phyloP scores from a whole-genome alignment of 176 grass and related monocot species.

The Hsuehochloa calcarea region DNA sequence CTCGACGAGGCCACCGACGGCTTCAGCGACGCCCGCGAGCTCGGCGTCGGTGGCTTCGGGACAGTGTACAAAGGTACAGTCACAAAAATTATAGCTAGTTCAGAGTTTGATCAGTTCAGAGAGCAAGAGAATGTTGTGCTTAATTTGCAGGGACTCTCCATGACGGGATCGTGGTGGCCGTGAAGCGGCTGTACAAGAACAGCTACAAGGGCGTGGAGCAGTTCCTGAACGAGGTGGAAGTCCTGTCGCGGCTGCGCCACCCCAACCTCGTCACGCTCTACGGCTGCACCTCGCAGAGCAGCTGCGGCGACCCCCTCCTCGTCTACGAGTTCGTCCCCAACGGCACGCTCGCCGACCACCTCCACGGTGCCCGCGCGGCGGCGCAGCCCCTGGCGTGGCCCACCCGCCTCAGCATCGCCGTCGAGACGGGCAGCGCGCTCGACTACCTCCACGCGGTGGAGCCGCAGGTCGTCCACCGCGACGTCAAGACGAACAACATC shows the following conservation, averaged over 20 bases:
- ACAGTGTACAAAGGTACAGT: conserved; percentile 55
- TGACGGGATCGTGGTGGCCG: conserved; percentile 47
- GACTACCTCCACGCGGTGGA: conserved; percentile 47
- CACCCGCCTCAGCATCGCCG: conserved; percentile 31
- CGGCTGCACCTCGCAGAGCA: conserved; percentile 45
- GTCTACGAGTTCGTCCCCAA: conserved; percentile 74
- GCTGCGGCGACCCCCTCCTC: conserved; percentile 48
- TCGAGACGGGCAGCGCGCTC: conserved; percentile 56
- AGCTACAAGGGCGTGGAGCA: conserved; percentile 62
- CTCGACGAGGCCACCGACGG: conserved; percentile 54
- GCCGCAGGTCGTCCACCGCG: conserved; percentile 54
- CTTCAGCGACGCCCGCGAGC: conserved; percentile 30
- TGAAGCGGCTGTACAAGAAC: conserved; percentile 73
- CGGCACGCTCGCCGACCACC: conserved; percentile 63
- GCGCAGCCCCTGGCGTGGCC: not conserved
- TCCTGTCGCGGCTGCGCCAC: conserved; percentile 62
- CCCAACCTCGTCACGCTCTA: conserved; percentile 58
- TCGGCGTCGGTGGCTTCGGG: conserved; percentile 61
- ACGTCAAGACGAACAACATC: conserved; percentile 70
- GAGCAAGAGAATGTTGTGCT: not conserved
- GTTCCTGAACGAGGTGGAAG: conserved; percentile 67
- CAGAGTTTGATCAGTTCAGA: not conserved
- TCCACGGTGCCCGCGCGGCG: conserved; percentile 12
- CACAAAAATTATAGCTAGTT: not conserved
- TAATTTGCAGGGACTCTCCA: conserved; percentile 25